Base-by-base conservation (phyloP, 129 eudicot species). In the Smallanthus sonchifolius region DNA sequence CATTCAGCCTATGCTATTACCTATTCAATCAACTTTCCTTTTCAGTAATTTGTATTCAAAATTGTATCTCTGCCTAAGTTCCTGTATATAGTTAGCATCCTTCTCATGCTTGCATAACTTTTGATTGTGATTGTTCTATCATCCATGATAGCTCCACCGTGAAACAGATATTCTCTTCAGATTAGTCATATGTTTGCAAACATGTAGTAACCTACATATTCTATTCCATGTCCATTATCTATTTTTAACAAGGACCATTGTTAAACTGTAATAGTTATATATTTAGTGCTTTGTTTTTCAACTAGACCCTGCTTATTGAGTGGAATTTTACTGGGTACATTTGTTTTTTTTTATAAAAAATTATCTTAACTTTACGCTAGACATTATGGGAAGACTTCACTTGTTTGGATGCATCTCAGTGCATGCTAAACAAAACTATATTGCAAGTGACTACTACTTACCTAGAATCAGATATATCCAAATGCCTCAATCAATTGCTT, bases 351-450 rank as follows among this genome's bases (percentile, higher is more conserved):
- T n/a, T n/a, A n/a, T n/a, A 44, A 30, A 6, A 34, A 80, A 61
- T 38, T 24, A 37, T 88, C 89, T 89, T 86, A 79, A 94, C 87
- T 62, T 15, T 11, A 6, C 24, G 72, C 20, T 83, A 77, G 98
- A 82, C 84, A 84, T 79, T 91, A 67, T 94, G 98, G 98, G 97
- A 94, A 82, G 96, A 91, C 78, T 90, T 88, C 75, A 91, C 98
- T 30, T 94, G 98, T 80, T 82, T 94, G 82, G 97, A 94, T 72
- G 77, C 82, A 65, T 88, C 98, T 49, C 98, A 94, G 68, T 94
- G 98, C 86, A 79, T 71, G 83, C 74, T 94, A 86, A 90, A 94
- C 85, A 94, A 91, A 80, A 81, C 92, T 48, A 83, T 90, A 20
- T 69, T 94, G 80, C 89, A 87, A 52, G 91, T 88, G 20, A 91